Percentiles rank a stretch among this genome's conserved stretches.
These are phyloP conservation scores for Ophiocordyceps camponoti-saundersi DNA, from an alignment of 2,329 filamentous ascomycete genomes.

Conservation along the genomic window DNA sequence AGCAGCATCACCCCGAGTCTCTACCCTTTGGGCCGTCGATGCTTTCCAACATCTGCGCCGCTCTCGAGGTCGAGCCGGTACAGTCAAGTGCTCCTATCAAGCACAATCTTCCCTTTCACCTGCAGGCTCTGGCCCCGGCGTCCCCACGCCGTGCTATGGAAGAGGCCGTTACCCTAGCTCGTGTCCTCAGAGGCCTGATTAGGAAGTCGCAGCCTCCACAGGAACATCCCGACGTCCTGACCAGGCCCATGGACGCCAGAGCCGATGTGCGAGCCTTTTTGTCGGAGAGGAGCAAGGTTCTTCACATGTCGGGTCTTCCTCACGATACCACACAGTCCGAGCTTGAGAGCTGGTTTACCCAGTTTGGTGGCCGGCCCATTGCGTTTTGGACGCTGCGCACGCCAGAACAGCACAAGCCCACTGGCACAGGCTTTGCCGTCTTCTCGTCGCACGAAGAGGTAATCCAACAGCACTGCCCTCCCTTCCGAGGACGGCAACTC, in stretches of 20 bases:
- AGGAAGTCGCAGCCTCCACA: slow-evolving; percentile 89
- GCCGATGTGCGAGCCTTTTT: slow-evolving; percentile 94
- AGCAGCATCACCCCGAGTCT: slow-evolving; percentile 94
- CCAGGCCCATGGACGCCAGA: slow-evolving; percentile 87
- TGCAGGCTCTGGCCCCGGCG: slow-evolving; percentile 87
- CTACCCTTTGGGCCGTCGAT: slow-evolving; percentile 92
- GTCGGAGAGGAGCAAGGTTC: slow-evolving; percentile 89
- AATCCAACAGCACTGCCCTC: slow-evolving; percentile 19
- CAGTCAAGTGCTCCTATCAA: slow-evolving; percentile 97
- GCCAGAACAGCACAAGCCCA: slow-evolving; percentile 98
- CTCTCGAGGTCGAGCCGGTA: slow-evolving; percentile 92
- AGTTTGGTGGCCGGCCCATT: slow-evolving; percentile 93
- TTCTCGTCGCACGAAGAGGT: slow-evolving; percentile 99
- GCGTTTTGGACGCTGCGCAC: slow-evolving; percentile 98
- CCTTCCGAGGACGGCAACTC: neutral
- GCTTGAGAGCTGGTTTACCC: slow-evolving; percentile 98
- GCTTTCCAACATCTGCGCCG: slow-evolving; percentile 93
- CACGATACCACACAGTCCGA: slow-evolving; percentile 98
- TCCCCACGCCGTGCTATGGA: slow-evolving; percentile 95
- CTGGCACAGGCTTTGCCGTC: slow-evolving; percentile 91
- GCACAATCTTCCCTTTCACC: slow-evolving; percentile 93
- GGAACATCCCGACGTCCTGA: slow-evolving; percentile 88
- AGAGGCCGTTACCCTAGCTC: slow-evolving; percentile 83
- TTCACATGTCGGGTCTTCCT: slow-evolving; percentile 92
- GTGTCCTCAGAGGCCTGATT: slow-evolving; percentile 82